Conservation (phyloP, 768 basidiomycete genomes). For the Rhodosporidiobolus odoratus region DNA sequence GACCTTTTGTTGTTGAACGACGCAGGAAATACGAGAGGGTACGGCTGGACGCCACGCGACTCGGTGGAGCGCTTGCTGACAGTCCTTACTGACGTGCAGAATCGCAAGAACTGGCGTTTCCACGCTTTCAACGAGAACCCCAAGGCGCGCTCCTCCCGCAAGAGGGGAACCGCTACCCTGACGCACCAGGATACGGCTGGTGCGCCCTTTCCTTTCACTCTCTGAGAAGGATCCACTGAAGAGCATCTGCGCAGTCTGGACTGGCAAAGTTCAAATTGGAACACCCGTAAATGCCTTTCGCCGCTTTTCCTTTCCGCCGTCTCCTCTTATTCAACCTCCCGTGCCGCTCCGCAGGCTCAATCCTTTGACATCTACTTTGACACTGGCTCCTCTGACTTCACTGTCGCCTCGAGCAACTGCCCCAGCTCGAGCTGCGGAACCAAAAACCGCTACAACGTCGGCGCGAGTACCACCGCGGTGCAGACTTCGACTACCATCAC, state of each 20-base stretch:
- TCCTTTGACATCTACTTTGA: slow-evolving; percentile 46
- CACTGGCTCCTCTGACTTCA: slow-evolving; percentile 47
- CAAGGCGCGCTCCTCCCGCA: not conserved
- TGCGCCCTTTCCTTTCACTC: not conserved
- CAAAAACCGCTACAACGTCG: slow-evolving; percentile 33
- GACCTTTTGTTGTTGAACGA: not conserved
- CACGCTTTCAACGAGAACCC: slow-evolving; percentile 1
- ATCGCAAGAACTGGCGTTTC: not conserved
- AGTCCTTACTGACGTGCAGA: not conserved
- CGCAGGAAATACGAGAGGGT: slow-evolving; percentile 31
- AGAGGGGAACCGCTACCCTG: slow-evolving; percentile 11
- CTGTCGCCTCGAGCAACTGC: slow-evolving; percentile 32
- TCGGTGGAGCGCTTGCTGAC: no score
- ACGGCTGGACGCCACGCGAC: not conserved
- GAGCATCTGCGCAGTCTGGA: slow-evolving; percentile 15
- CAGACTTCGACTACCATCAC: slow-evolving; percentile 25
- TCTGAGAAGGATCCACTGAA: not conserved
- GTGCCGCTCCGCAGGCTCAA: slow-evolving; percentile 35
- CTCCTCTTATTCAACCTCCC: not conserved
- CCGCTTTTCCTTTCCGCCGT: not conserved
- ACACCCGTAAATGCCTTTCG: slow-evolving; percentile 15
- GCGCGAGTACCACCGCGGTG: slow-evolving; percentile 19
- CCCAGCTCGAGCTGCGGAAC: slow-evolving; percentile 10
- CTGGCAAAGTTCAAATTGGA: slow-evolving; percentile 22
- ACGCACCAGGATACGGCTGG: not conserved